phyloP scores from a whole-genome alignment of 2,329 filamentous ascomycete species.

The Penicillium sumatraense region DNA sequence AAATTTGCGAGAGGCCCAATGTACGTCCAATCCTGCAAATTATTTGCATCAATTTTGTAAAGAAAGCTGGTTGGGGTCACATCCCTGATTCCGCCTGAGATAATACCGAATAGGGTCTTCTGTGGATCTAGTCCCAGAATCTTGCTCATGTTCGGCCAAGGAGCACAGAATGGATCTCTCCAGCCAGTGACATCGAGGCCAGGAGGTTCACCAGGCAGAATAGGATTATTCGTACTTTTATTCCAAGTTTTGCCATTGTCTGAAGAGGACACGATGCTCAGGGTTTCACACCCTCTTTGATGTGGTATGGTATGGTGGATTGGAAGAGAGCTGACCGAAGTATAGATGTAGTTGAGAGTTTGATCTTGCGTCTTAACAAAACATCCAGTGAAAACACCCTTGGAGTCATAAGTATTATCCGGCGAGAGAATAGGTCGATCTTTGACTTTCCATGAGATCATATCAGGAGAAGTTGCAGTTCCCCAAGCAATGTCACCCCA shows the following conservation, averaged over 20 bases:
- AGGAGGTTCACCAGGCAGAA: neutral
- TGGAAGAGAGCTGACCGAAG: constrained; percentile 5
- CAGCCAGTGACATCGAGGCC: constrained; percentile 8
- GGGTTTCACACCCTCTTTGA: neutral
- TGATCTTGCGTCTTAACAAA: neutral
- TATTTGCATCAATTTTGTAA: neutral
- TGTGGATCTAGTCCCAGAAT: neutral
- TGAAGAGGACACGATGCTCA: constrained; percentile 20
- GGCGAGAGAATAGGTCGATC: neutral
- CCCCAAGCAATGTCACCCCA: constrained; percentile 13
- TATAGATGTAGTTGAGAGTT: constrained; percentile 7
- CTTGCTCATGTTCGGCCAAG: constrained; percentile 3
- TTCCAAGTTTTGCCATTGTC: neutral
- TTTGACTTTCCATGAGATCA: constrained; percentile 3
- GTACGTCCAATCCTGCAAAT: constrained; percentile 4
- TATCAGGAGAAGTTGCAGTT: neutral
- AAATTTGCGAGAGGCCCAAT: constrained; percentile 6
- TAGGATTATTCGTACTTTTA: neutral
- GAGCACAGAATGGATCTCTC: constrained; percentile 6
- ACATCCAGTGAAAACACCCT: constrained; percentile 12
- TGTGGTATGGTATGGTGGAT: constrained; percentile 6
- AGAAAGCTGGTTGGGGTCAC: constrained; percentile 2
- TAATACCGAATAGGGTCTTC: neutral
- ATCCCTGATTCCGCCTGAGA: constrained; percentile 7
- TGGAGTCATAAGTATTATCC: neutral